Percentiles rank a stretch among this genome's conserved stretches.
phyloP scores from a whole-genome alignment of 306 rosid species.

The Spatholobus suberectus region DNA sequence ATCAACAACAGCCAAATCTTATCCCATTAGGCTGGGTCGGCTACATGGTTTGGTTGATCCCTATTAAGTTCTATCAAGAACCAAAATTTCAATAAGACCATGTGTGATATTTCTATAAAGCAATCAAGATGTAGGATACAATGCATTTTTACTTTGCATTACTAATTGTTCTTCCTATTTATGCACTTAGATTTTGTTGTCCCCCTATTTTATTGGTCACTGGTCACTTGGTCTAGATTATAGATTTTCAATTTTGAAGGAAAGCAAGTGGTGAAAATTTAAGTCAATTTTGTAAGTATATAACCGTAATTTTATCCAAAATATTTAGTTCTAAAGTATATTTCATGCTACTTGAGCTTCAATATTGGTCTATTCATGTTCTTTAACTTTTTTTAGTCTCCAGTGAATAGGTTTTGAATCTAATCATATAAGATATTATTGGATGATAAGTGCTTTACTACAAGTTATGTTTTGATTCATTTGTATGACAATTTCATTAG shows the following conservation, averaged over 20 bases:
- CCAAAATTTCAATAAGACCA: not conserved
- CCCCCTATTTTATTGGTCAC: not conserved
- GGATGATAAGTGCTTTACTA: too few species aligned
- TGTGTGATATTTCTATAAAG: not conserved
- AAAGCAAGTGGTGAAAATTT: not conserved
- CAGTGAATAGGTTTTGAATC: too few species aligned
- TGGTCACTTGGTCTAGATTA: not conserved
- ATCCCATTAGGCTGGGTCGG: not conserved
- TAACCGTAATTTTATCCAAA: too few species aligned
- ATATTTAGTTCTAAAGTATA: too few species aligned
- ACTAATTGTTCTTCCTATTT: not conserved
- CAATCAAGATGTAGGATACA: not conserved
- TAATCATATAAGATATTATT: too few species aligned
- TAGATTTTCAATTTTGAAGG: not conserved
- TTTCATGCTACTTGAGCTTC: too few species aligned
- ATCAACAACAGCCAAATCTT: not conserved
- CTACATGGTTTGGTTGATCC: not conserved
- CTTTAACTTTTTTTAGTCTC: too few species aligned
- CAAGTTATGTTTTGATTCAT: too few species aligned
- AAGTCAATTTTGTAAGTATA: not conserved
- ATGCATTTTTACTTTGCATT: not conserved
- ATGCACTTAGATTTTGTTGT: not conserved
- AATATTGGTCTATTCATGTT: too few species aligned
- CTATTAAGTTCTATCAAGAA: not conserved
- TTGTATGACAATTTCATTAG: too few species aligned